phyloP scores from a whole-genome alignment of 148 eudicot genomes.

The Silene latifolia region DNA sequence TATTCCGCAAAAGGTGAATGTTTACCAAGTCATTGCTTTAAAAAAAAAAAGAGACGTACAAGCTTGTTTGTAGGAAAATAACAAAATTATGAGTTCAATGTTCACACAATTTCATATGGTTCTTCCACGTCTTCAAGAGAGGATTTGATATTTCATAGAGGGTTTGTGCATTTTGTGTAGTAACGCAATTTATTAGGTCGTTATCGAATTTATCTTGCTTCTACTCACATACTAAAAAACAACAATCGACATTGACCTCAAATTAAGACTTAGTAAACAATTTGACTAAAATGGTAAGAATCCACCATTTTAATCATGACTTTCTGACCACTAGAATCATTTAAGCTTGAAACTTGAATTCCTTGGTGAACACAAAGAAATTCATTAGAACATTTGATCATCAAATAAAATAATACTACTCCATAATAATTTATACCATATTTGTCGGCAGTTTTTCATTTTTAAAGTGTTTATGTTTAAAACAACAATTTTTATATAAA shows the following conservation, averaged over 20 bases:
- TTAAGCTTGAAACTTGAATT: neutral
- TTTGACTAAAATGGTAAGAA: slow-evolving; percentile 10
- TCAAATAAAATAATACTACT: no score
- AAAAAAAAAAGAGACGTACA: neutral
- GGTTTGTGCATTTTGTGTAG: neutral
- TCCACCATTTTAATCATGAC: slow-evolving; percentile 1
- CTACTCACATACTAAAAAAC: neutral
- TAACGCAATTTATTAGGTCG: neutral
- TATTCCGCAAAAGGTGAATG: neutral
- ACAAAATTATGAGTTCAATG: neutral
- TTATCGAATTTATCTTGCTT: neutral
- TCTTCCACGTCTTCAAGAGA: no score
- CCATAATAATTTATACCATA: no score
- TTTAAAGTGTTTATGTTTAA: no score
- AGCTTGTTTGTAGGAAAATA: neutral
- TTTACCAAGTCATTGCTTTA: slow-evolving; percentile 5
- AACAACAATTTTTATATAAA: no score
- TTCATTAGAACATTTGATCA: no score
- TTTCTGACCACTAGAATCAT: slow-evolving; percentile 15
- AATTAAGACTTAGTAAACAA: slow-evolving; percentile 29
- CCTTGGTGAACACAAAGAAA: no score
- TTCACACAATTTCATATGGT: neutral
- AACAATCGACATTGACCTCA: slow-evolving; percentile 18
- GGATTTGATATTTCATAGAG: neutral
- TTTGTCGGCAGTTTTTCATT: no score